Percentiles rank a stretch among this genome's conserved stretches.
Evolutionary conservation across 306 rosid species (phyloP).

Genomic region (Trifolium pratense): DNA sequence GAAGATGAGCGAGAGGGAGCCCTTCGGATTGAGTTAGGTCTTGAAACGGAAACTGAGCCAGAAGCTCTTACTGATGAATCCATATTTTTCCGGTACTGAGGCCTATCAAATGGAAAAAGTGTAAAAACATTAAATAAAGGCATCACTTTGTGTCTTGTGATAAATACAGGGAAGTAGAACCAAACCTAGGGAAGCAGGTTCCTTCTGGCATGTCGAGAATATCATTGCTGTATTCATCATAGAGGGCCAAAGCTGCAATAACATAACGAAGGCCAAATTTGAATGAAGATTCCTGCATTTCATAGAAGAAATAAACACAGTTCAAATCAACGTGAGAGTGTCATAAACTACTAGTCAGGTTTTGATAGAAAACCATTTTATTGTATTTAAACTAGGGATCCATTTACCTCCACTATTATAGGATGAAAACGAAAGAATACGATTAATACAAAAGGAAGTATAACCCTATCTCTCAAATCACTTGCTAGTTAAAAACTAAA

Average conservation of each 20-base stretch:
- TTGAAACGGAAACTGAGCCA: constrained; percentile 55
- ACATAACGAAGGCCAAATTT: constrained; percentile 65
- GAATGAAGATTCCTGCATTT: constrained; percentile 82
- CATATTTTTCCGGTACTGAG: constrained; percentile 57
- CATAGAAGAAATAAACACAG: constrained; percentile 41
- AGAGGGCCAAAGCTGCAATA: constrained; percentile 80
- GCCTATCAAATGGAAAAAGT: constrained; percentile 51
- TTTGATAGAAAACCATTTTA: constrained; percentile 11
- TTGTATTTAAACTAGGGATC: not conserved
- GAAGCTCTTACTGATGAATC: constrained; percentile 38
- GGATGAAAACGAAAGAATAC: too few species aligned
- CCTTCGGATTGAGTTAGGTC: constrained; percentile 56
- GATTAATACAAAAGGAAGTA: too few species aligned
- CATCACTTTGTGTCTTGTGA: constrained; percentile 8
- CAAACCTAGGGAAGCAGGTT: constrained; percentile 92
- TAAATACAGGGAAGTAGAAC: constrained; percentile 34
- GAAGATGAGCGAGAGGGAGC: constrained; percentile 64
- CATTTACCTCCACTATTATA: too few species aligned
- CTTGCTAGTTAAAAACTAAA: too few species aligned
- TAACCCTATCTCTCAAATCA: too few species aligned
- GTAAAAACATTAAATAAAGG: constrained; percentile 23
- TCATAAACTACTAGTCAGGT: not conserved
- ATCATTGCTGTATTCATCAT: constrained; percentile 95
- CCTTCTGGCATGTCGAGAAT: constrained; percentile 95
- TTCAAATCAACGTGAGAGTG: constrained; percentile 7